Evolutionary conservation across 345 rosid species (phyloP), one percentile per base, ranked within the genome.

Genomic region (Geranium brycei): DNA sequence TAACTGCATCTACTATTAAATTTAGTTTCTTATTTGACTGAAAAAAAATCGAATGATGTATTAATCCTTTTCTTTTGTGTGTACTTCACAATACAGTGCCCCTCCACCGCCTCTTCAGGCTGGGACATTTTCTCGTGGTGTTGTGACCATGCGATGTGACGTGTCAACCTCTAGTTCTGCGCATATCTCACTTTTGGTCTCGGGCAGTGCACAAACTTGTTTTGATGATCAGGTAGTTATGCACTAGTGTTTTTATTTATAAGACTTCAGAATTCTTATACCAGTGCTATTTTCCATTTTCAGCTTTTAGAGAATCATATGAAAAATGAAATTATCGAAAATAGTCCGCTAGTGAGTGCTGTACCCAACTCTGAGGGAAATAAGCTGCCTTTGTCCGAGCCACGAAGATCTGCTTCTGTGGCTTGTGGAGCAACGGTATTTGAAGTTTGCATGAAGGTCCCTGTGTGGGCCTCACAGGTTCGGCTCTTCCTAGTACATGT

Each of bases 401-500:
- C 80, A 61, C 74, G 85, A 40, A 73, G 71, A 58, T 81, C 85
- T 63, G 76, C 78, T 38, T 75, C 82, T 15, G 75, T 81, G 47
- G 85, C 82, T 53, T 73, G 82, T 65, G 85, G 85, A 65, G 80
- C 82, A 64, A 76, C 71, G 66, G 85, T 78, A 2, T 78, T 78
- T 73, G 82, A 81, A 78, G 82, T 81, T 78, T 62, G 61, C 68
- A 64, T 81, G 76, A 76, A 74, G 51, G 77, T 76, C 67, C 85
- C 85, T 16, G 65, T 75, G 17, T 81, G 85, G 85, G 82, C 82
- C 66, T 73, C 82, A 12, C 85, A 81, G 85, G 84, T 81, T 19
- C 23, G 85, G 84, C 78, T 19, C 23, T 53, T 28, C 59, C 2
- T 66, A 23, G 28, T 23, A 5, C 18, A 47, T 14, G 31, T 66